phyloP scores from a whole-genome alignment of 768 basidiomycete genomes.

The Suillus lakei region DNA sequence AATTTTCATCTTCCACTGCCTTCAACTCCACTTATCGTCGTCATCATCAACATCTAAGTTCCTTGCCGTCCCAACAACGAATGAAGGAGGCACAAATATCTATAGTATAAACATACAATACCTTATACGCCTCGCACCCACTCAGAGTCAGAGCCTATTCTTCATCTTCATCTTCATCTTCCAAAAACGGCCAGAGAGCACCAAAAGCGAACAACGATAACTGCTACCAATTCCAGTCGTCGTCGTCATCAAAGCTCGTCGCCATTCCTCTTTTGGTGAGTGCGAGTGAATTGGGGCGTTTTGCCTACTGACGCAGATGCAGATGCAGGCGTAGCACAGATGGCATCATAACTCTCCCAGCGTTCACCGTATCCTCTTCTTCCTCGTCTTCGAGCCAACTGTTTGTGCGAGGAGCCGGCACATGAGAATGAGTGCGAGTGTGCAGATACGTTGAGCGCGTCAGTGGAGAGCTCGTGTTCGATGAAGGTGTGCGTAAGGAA shows the following conservation, averaged over 20 bases:
- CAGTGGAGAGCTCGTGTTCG: constrained; percentile 17
- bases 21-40: neutral
- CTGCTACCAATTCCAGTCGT: constrained; percentile 66
- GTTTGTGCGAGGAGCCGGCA: constrained; percentile 15
- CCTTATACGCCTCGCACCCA: neutral
- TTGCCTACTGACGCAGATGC: constrained; percentile 7
- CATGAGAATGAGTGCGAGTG: constrained; percentile 14
- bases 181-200: neutral
- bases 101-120: neutral
- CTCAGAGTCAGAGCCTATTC: neutral
- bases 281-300: constrained; percentile 5
- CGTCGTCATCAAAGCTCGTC: constrained; percentile 46
- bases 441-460: constrained; percentile 21
- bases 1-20: neutral
- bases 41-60: neutral
- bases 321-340: constrained; percentile 36
- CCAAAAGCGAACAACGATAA: neutral
- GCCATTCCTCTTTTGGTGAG: constrained; percentile 6
- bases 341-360: constrained; percentile 26
- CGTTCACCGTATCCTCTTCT: constrained; percentile 29
- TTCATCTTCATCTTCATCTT: too few relatives aligned
- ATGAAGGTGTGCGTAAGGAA: constrained; percentile 15
- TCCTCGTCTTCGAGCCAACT: constrained; percentile 48
- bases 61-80: neutral
- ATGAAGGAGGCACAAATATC: neutral